Evolutionary conservation across 2,329 filamentous ascomycete species (phyloP), one percentile per base, ranked within the genome.

Genomic region (Verticillium isaacii): DNA sequence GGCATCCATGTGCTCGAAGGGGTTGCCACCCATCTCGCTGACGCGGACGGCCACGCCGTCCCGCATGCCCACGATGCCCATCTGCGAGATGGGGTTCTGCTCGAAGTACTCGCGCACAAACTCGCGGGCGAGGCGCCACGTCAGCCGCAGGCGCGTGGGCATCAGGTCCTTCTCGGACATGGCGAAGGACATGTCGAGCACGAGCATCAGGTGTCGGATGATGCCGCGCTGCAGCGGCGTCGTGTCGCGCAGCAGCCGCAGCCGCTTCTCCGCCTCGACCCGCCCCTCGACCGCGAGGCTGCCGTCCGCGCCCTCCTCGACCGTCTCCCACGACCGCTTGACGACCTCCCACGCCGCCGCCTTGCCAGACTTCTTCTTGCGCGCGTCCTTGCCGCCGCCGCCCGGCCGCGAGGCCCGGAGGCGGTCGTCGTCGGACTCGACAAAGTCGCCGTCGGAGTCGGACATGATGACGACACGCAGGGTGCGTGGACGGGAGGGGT

Each of bases 81-180:
- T 85, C 77, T 99, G 95, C 11, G 93, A 96, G 67, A 99, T 98
- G 12, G 95, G 95, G 70, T 99, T 99, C 76, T 99, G 95, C 76
- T 98, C 95, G 72, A 98, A 99, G 77, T 92, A 99, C 74, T 97
- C 94, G 63, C 89, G 85, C 57, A 98, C 90, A 75, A 98, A 99
- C 62, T 93, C 89, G 66, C 89, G 86, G 17, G 93, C 90, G 75
- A 93, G 96, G 66, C 88, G 88, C 70, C 97, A 83, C 59, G 89
- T 90, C 36, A 97, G 84, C 41, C 93, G 84, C 75, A 94, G 93
- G 63, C 94, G 86, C 54, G 89, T 97, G 6, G 95, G 95, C 32
- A 95, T 86, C 67, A 98, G 83, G 72, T 99, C 95, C 76, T 98
- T 98, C 75, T 98, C 93, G 5, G 87, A 78, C 95, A 99, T 99